These are phyloP conservation scores for Cladophialophora yegresii DNA, from an alignment of 2,329 filamentous ascomycete genomes.

Conservation along the genomic window DNA sequence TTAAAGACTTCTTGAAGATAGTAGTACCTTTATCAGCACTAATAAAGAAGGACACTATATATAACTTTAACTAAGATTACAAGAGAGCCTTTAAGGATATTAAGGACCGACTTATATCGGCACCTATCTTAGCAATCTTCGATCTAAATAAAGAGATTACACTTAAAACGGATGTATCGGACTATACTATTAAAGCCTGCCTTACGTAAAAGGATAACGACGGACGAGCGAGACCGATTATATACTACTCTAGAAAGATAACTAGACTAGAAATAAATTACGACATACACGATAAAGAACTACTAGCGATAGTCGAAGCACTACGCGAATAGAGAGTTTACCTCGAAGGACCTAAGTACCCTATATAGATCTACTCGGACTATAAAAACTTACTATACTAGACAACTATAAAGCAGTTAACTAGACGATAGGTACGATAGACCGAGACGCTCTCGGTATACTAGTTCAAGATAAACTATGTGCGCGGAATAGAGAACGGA, in stretches of 20 bases:
- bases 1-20: not conserved
- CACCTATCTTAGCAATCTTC: constrained; percentile 27
- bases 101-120: not conserved
- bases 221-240: constrained; percentile 18
- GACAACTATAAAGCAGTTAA: too few relatives aligned
- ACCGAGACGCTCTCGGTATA: too few relatives aligned
- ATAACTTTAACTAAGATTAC: constrained; percentile 3
- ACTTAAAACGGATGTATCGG: constrained; percentile 29
- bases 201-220: constrained; percentile 16
- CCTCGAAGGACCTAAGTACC: too few relatives aligned
- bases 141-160: constrained; percentile 14
- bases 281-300: too few relatives aligned
- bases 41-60: constrained; percentile 2
- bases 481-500: too few relatives aligned
- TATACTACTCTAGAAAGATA: constrained; percentile 14
- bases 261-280: too few relatives aligned
- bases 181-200: constrained; percentile 16
- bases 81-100: constrained; percentile 17
- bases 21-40: not conserved
- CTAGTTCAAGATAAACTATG: too few relatives aligned
- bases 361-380: too few relatives aligned
- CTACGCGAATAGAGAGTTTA: too few relatives aligned
- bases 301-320: too few relatives aligned
- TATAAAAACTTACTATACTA: too few relatives aligned
- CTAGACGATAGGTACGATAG: too few relatives aligned